These are phyloP conservation scores for Diospyros kaki DNA, from an alignment of 148 eudicot genomes.

Conservation along the genomic window DNA sequence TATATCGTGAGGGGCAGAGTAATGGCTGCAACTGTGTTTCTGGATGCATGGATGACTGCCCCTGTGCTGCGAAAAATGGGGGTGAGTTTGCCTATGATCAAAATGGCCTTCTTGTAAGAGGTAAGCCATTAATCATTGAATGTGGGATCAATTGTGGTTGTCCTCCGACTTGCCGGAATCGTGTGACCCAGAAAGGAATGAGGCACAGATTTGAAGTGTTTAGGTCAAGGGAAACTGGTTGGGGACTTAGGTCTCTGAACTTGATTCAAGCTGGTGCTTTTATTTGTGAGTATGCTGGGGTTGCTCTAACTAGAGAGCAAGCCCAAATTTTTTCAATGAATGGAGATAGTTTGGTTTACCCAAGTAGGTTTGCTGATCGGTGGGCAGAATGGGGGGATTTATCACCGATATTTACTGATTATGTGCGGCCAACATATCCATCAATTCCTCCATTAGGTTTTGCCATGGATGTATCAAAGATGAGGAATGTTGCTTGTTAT, in stretches of 20 bases:
- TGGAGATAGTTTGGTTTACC: slow-evolving; percentile 82
- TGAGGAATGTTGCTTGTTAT: slow-evolving; percentile 91
- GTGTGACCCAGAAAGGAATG: slow-evolving; percentile 80
- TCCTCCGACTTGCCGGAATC: slow-evolving; percentile 73
- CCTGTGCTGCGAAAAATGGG: slow-evolving; percentile 71
- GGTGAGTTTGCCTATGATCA: slow-evolving; percentile 76
- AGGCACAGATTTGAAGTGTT: slow-evolving; percentile 73
- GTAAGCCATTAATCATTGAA: slow-evolving; percentile 82
- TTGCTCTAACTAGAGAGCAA: slow-evolving; percentile 79
- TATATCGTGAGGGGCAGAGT: slow-evolving; percentile 33
- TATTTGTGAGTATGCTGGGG: slow-evolving; percentile 84
- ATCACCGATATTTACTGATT: slow-evolving; percentile 55
- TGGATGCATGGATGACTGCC: slow-evolving; percentile 55
- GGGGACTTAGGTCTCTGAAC: slow-evolving; percentile 90
- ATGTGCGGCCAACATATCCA: slow-evolving; percentile 58
- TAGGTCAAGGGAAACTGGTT: slow-evolving; percentile 72
- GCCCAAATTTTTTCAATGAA: slow-evolving; percentile 66
- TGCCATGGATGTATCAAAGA: slow-evolving; percentile 83
- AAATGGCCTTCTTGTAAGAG: slow-evolving; percentile 68
- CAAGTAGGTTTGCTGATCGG: slow-evolving; percentile 62
- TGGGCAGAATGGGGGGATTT: slow-evolving; percentile 95
- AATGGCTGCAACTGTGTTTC: slow-evolving; percentile 63
- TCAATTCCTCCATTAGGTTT: slow-evolving; percentile 78
- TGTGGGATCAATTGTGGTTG: slow-evolving; percentile 73
- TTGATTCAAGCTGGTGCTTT: slow-evolving; percentile 83